Conservation (phyloP, 108 stramenopile species). For the Stephanodiscus minutulus region DNA sequence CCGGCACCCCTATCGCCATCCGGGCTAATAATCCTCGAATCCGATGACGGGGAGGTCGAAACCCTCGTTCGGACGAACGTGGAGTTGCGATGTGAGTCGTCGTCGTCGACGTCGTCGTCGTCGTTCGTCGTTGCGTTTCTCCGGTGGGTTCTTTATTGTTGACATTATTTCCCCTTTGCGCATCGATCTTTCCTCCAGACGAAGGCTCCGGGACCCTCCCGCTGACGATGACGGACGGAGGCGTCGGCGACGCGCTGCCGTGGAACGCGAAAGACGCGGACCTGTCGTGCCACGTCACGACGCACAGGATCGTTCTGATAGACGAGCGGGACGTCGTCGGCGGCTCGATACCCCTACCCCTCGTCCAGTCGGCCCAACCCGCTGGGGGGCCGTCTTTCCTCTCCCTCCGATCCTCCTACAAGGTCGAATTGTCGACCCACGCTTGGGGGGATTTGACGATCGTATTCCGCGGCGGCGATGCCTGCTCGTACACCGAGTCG, state of each 20-base stretch:
- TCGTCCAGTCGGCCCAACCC: slow-evolving; percentile 45
- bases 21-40: slow-evolving; percentile 70
- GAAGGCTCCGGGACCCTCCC: slow-evolving; percentile 32
- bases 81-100: slow-evolving; percentile 64
- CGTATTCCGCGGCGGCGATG: slow-evolving; percentile 50
- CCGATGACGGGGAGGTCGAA: slow-evolving; percentile 66
- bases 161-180: not conserved
- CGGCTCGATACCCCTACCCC: slow-evolving; percentile 52
- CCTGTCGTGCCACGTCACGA: slow-evolving; percentile 42
- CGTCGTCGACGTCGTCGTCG: not conserved
- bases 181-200: not conserved
- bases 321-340: slow-evolving; percentile 35
- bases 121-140: not conserved
- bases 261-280: slow-evolving; percentile 71
- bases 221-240: slow-evolving; percentile 32
- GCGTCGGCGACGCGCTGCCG: slow-evolving; percentile 16
- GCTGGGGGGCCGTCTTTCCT: slow-evolving; percentile 56
- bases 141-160: not conserved
- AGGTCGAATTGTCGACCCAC: slow-evolving; percentile 53
- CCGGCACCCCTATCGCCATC: slow-evolving; percentile 66
- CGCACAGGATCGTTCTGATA: slow-evolving; percentile 37
- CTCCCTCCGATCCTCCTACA: slow-evolving; percentile 49
- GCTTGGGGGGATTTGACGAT: slow-evolving; percentile 69
- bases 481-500: slow-evolving; percentile 30
- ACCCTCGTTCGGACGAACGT: slow-evolving; percentile 54